phyloP scores from a whole-genome alignment of 2,329 filamentous ascomycete species.

The Sarocladiaceae sp. region DNA sequence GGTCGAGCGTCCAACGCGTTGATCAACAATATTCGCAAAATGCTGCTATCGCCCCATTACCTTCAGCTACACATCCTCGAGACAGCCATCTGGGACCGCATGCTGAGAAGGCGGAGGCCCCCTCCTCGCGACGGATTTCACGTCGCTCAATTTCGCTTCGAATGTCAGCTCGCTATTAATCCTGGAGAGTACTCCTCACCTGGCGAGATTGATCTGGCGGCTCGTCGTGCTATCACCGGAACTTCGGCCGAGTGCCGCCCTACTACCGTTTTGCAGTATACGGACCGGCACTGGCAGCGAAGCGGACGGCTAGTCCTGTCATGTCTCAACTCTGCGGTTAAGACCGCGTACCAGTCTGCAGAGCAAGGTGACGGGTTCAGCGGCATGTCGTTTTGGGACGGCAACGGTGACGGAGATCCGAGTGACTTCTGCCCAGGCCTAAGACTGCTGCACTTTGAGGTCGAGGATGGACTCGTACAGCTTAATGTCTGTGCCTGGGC shows the following conservation, averaged over 20 bases:
- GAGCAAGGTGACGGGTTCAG: constrained; percentile 19
- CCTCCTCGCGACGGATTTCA: constrained; percentile 29
- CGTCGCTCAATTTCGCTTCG: constrained; percentile 28
- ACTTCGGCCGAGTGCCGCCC: constrained; percentile 25
- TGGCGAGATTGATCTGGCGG: constrained; percentile 21
- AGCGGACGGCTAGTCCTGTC: constrained; percentile 22
- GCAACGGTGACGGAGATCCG: constrained; percentile 17
- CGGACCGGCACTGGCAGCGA: constrained; percentile 25
- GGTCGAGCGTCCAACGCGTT: constrained; percentile 23
- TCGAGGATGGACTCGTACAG: constrained; percentile 25
- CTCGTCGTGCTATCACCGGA: constrained; percentile 27
- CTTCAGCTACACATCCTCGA: constrained; percentile 32
- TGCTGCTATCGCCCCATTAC: constrained; percentile 27
- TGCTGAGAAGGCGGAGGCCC: constrained; percentile 22
- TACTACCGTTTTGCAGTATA: constrained; percentile 28
- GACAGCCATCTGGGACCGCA: constrained; percentile 29
- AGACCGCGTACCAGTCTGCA: constrained; percentile 19
- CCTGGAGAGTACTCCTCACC: constrained; percentile 13
- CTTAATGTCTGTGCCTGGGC: constrained; percentile 29
- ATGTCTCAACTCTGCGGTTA: constrained; percentile 26
- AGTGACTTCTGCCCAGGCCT: constrained; percentile 22
- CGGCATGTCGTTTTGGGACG: constrained; percentile 31
- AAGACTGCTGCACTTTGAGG: constrained; percentile 27
- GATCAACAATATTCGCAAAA: constrained; percentile 21
- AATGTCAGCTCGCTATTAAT: constrained; percentile 21